These are phyloP conservation scores for Fraxinus angustifolia DNA, from an alignment of 305 asterid genomes.

Conservation along the genomic window DNA sequence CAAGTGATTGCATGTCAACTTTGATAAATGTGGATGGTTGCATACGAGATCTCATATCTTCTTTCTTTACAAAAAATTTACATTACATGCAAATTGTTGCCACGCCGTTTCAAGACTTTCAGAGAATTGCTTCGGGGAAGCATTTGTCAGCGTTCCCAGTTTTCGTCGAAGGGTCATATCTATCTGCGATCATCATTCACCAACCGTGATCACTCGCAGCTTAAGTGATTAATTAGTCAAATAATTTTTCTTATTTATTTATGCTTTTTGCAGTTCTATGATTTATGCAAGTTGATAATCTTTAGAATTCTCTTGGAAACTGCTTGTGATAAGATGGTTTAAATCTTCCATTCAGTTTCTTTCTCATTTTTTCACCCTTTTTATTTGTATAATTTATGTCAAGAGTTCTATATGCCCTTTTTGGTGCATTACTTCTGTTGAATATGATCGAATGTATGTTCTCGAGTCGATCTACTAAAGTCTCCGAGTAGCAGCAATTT, in stretches of 20 bases:
- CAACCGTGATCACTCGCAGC: not conserved
- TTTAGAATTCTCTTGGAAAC: not conserved
- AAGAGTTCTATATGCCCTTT: not conserved
- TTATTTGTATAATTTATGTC: not conserved
- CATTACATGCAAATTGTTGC: constrained; percentile 20
- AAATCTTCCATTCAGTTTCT: not conserved
- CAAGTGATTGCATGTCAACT: constrained; percentile 21
- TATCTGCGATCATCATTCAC: not conserved
- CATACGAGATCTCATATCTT: constrained; percentile 8
- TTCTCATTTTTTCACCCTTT: not conserved
- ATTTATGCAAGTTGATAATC: not conserved
- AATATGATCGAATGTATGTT: not conserved
- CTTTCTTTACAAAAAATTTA: not conserved
- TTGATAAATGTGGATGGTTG: constrained; percentile 21
- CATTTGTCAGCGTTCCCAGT: constrained; percentile 12
- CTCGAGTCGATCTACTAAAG: not conserved
- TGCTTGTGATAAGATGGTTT: not conserved
- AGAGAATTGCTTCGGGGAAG: constrained; percentile 24
- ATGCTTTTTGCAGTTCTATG: not conserved
- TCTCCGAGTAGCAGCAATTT: not conserved
- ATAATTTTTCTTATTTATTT: not conserved
- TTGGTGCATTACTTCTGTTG: not conserved
- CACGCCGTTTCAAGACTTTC: constrained; percentile 22
- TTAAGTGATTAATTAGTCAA: not conserved
- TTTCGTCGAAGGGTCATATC: not conserved